phyloP scores from a whole-genome alignment of 2,329 filamentous ascomycete genomes.

The Sporothrix dimorphospora region DNA sequence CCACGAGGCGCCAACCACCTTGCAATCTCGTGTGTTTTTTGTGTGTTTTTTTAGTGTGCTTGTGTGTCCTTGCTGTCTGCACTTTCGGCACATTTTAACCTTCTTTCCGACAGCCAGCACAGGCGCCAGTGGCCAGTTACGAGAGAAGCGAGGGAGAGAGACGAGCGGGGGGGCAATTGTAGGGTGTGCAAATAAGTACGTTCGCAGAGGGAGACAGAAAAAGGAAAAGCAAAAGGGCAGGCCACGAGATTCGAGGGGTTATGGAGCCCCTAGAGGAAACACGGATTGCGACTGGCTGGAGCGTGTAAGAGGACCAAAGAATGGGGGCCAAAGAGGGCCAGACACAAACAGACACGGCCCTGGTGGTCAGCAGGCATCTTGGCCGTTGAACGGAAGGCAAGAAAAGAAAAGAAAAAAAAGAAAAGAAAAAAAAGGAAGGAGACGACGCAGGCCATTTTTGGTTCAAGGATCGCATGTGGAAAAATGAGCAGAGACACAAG shows the following conservation, averaged over 20 bases:
- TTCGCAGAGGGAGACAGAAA: too few species aligned
- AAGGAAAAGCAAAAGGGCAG: too few species aligned
- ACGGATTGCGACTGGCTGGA: constrained; percentile 3
- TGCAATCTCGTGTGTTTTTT: not conserved
- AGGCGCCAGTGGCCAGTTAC: not conserved
- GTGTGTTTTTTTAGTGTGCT: not conserved
- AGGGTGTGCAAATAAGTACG: too few species aligned
- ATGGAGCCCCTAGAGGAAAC: not conserved
- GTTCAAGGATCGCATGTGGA: not conserved
- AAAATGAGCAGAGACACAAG: not conserved
- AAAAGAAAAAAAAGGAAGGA: not conserved
- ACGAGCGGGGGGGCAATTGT: not conserved
- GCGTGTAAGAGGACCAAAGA: not conserved
- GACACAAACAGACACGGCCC: not conserved
- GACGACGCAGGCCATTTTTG: not conserved
- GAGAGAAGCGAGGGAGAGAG: not conserved
- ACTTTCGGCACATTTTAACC: constrained; percentile 17
- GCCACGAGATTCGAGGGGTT: not conserved
- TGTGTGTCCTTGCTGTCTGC: not conserved
- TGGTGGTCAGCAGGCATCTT: not conserved
- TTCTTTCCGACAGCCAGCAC: constrained; percentile 15
- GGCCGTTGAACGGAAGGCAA: too few species aligned
- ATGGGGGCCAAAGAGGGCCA: not conserved
- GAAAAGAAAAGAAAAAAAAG: not conserved
- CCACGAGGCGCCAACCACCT: not conserved